These are phyloP conservation scores for Penicillium sp. DNA, from an alignment of 2,329 filamentous ascomycete genomes.

Conservation along the genomic window DNA sequence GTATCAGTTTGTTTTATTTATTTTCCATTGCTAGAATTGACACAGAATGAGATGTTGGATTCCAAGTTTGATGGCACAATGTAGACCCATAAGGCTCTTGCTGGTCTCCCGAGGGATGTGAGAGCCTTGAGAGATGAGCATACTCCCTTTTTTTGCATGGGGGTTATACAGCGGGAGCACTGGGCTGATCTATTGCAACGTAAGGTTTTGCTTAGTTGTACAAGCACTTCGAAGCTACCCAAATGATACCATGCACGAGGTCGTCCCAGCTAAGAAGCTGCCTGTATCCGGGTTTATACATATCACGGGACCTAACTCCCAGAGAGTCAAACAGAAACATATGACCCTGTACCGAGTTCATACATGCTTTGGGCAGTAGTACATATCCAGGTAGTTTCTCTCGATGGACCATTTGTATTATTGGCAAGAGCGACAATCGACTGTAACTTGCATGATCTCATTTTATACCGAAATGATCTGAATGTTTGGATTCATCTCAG, in stretches of 20 bases:
- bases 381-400: background rate
- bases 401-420: background rate
- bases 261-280: too few species aligned
- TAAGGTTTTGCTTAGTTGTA: background rate
- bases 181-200: background rate
- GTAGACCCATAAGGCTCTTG: background rate
- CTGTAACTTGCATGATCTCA: background rate
- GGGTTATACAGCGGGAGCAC: background rate
- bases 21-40: background rate
- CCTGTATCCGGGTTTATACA: background rate
- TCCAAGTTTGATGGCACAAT: background rate
- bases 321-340: background rate
- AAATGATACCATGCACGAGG: background rate
- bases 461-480: background rate
- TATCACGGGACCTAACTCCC: too few species aligned
- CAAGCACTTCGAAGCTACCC: background rate
- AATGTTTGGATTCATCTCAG: background rate
- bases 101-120: background rate
- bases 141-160: too few species aligned
- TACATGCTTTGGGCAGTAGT: background rate
- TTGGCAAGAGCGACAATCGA: too few species aligned
- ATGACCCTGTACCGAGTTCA: background rate
- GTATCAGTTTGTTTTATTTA: too few species aligned
- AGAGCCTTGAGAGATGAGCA: background rate
- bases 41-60: background rate